Percentiles rank a stretch among this genome's conserved stretches.
phyloP scores from a whole-genome alignment of 768 basidiomycete species.

The Mycena rebaudengoi region DNA sequence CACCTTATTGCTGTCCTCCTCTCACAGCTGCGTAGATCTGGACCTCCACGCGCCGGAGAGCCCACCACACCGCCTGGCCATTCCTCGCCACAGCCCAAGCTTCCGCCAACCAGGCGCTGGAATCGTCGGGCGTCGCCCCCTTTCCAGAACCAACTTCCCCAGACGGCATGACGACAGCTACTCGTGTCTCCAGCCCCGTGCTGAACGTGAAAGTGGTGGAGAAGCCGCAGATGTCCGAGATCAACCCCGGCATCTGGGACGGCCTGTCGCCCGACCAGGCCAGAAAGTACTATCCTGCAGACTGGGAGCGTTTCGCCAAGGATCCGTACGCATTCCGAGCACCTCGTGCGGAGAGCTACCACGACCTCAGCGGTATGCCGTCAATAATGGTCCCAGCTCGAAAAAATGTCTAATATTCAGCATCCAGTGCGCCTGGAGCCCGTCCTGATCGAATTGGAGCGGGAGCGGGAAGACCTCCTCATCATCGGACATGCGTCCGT shows the following conservation, averaged over 20 bases:
- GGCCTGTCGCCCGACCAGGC: conserved; percentile 92
- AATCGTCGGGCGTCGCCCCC: conserved; percentile 12
- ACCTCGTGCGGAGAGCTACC: conserved; percentile 96
- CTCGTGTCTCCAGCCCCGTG: conserved; percentile 26
- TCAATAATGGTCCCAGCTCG: not conserved
- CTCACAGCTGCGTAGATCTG: conserved; percentile 71
- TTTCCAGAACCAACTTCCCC: conserved; percentile 18
- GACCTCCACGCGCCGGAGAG: conserved; percentile 93
- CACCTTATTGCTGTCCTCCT: not conserved
- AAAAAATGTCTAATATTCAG: too few relatives aligned
- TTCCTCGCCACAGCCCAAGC: conserved; percentile 63
- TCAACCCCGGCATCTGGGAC: conserved; percentile 98
- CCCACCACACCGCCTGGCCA: conserved; percentile 97
- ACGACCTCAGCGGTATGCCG: conserved; percentile 83
- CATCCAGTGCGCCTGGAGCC: conserved; percentile 89
- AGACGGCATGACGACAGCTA: conserved; percentile 5
- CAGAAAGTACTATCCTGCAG: conserved; percentile 88
- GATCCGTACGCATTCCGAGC: conserved; percentile 95
- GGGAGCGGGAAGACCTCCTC: conserved; percentile 92
- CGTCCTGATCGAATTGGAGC: conserved; percentile 90
- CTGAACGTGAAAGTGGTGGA: conserved; percentile 86
- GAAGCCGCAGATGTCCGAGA: conserved; percentile 96
- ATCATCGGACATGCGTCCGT: conserved; percentile 98
- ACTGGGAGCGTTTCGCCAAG: conserved; percentile 91
- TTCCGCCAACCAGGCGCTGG: conserved; percentile 11